Conservation (phyloP, 2,329 filamentous ascomycete species). For the Metarhizium rileyi region DNA sequence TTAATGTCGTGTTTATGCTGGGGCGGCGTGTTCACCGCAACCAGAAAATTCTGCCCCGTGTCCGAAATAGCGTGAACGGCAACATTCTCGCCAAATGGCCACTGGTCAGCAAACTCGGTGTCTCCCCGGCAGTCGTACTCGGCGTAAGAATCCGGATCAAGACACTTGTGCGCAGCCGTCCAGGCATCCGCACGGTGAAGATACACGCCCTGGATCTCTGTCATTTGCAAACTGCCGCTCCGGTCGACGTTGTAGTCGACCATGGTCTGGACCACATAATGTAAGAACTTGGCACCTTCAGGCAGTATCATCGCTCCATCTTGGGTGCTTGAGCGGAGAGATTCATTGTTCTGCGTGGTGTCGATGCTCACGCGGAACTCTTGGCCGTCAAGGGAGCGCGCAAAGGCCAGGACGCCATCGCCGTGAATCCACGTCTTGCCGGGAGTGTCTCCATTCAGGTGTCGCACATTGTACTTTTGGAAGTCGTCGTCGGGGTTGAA, state of each 20-base stretch:
- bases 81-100: constrained; percentile 36
- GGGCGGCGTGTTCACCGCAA: constrained; percentile 25
- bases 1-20: background rate
- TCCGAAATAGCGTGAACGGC: constrained; percentile 32
- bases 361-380: constrained; percentile 28
- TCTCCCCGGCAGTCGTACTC: constrained; percentile 26
- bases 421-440: constrained; percentile 24
- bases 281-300: constrained; percentile 20
- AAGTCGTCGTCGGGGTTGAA: constrained; percentile 31
- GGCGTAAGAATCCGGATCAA: constrained; percentile 21
- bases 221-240: constrained; percentile 21
- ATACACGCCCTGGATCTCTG: constrained; percentile 30
- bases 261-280: constrained; percentile 33
- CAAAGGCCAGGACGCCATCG: constrained; percentile 28
- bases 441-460: background rate
- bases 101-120: constrained; percentile 17
- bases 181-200: constrained; percentile 22
- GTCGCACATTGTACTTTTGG: constrained; percentile 18
- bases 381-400: constrained; percentile 24
- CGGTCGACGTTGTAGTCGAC: constrained; percentile 31
- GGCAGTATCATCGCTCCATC: constrained; percentile 15
- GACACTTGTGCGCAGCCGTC: constrained; percentile 21
- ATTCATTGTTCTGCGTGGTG: constrained; percentile 27
- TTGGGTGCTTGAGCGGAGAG: constrained; percentile 11
- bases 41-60: constrained; percentile 30